phyloP scores from a whole-genome alignment of 176 grass and related monocot genomes.

The Alopecurus myosuroides region DNA sequence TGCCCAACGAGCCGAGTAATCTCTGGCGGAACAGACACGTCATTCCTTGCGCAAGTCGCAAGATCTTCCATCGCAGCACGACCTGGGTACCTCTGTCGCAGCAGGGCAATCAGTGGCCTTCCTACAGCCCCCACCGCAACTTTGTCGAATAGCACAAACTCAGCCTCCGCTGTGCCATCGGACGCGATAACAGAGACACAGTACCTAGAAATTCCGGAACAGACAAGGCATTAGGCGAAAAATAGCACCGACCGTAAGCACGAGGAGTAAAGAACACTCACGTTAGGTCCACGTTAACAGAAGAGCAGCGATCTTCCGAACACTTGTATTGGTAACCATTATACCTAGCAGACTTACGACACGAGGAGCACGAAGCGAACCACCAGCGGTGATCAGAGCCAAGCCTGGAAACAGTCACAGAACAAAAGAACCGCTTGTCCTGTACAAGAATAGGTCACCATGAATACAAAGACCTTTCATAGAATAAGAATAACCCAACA shows the following conservation, averaged over 20 bases:
- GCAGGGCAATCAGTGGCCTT: neutral
- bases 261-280: no score
- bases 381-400: neutral
- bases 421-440: neutral
- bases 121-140: neutral
- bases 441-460: no score
- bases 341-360: neutral
- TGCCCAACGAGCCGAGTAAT: neutral
- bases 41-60: neutral
- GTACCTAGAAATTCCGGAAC: no score
- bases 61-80: neutral
- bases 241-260: no score
- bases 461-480: no score
- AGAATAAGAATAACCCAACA: no score
- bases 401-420: neutral
- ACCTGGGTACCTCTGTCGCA: neutral
- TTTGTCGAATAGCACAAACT: neutral
- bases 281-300: neutral
- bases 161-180: neutral
- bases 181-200: neutral
- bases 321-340: neutral
- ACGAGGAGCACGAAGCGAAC: neutral
- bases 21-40: neutral
- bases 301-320: neutral
- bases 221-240: no score